phyloP scores from a whole-genome alignment of 306 rosid genomes.

The Ochetophila trinervis region DNA sequence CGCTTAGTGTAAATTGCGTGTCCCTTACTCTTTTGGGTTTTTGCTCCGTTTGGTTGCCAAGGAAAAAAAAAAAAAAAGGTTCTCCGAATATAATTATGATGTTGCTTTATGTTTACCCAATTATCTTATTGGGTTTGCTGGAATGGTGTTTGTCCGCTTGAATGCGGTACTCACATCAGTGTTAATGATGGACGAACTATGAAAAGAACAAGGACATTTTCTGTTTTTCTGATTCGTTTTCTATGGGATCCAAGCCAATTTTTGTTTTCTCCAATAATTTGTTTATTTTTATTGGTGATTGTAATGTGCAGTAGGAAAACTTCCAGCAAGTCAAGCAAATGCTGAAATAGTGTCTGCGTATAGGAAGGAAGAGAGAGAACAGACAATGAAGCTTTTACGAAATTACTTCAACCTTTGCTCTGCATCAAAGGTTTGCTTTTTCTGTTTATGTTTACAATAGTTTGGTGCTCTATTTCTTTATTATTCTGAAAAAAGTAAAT shows the following conservation, averaged over 20 bases:
- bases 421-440: constrained; percentile 50
- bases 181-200: background rate
- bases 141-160: background rate
- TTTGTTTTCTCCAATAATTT: background rate
- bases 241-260: background rate
- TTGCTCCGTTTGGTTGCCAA: constrained; percentile 9
- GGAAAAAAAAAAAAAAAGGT: background rate
- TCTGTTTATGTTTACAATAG: background rate
- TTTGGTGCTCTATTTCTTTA: background rate
- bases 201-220: background rate
- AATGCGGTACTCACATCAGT: background rate
- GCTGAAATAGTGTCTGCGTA: constrained; percentile 54
- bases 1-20: background rate
- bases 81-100: too few relatives aligned
- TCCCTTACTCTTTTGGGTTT: background rate
- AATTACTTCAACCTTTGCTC: constrained; percentile 46
- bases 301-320: constrained; percentile 68
- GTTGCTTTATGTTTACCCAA: too few relatives aligned
- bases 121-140: too few relatives aligned
- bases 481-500: too few relatives aligned
- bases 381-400: constrained; percentile 43
- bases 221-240: background rate
- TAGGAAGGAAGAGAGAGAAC: constrained; percentile 61
- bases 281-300: constrained; percentile 1
- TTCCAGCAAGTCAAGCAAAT: constrained; percentile 70